Evolutionary conservation across 169 alveolate genomes (phyloP).

Genomic region (Toxoplasma gondii): DNA sequence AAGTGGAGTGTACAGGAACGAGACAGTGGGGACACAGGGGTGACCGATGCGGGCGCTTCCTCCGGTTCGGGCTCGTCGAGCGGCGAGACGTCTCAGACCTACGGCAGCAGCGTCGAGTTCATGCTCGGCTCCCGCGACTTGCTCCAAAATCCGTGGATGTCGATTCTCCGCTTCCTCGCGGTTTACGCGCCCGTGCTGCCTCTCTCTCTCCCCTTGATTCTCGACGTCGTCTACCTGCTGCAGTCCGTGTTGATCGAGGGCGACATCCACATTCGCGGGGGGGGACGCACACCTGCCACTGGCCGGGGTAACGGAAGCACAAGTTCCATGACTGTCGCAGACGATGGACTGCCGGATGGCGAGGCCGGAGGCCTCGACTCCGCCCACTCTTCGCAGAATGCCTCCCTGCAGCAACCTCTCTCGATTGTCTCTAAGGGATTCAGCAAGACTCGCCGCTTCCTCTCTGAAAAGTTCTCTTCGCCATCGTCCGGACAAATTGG

Average conservation of each 20-base stretch:
- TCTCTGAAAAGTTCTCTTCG: neutral
- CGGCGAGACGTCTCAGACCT: neutral
- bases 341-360: neutral
- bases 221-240: slow-evolving; percentile 29
- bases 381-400: neutral
- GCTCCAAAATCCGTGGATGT: slow-evolving; percentile 55
- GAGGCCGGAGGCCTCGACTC: neutral
- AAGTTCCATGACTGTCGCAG: neutral
- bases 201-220: slow-evolving; percentile 36
- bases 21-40: neutral
- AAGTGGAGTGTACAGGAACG: slow-evolving; percentile 54
- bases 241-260: slow-evolving; percentile 34
- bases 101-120: slow-evolving; percentile 45
- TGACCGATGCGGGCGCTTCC: neutral
- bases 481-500: neutral
- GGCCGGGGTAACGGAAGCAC: slow-evolving; percentile 28
- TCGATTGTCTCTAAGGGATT: neutral
- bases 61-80: neutral
- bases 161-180: slow-evolving; percentile 43
- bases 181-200: slow-evolving; percentile 44
- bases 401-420: neutral
- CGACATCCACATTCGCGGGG: slow-evolving; percentile 19
- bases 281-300: neutral
- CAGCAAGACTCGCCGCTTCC: neutral
- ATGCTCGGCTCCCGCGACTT: slow-evolving; percentile 47